These are phyloP conservation scores for Tuber brumale DNA, from an alignment of 495 filamentous ascomycete genomes.

Conservation along the genomic window DNA sequence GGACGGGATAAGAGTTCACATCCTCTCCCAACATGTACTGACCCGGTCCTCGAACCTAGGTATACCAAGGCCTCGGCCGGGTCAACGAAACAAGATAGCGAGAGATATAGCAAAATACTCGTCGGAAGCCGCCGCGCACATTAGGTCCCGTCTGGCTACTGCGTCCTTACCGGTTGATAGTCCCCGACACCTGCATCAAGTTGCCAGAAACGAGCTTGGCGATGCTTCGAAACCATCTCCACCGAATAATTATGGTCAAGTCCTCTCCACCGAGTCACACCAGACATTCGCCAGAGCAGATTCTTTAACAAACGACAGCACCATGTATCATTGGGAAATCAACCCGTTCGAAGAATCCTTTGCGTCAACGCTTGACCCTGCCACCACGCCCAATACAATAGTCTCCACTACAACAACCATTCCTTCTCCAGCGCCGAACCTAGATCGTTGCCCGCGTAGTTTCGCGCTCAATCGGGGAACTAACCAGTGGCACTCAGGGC, in stretches of 20 bases:
- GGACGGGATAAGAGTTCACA: no score
- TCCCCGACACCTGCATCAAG: constrained; percentile 26
- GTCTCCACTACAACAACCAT: constrained; percentile 84
- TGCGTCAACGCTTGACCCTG: constrained; percentile 57
- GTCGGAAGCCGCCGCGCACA: constrained; percentile 27
- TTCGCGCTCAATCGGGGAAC: constrained; percentile 74
- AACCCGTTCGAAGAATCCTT: constrained; percentile 98
- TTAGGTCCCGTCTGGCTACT: constrained; percentile 6
- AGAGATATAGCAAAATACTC: background rate
- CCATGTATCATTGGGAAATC: constrained; percentile 54
- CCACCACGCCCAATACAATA: constrained; percentile 82
- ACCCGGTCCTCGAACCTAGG: no score
- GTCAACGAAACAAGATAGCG: no score
- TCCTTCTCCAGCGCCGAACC: constrained; percentile 78
- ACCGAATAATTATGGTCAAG: constrained; percentile 25
- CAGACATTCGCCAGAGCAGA: constrained; percentile 23
- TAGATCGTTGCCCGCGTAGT: constrained; percentile 61
- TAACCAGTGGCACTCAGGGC: constrained; percentile 81
- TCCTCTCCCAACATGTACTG: no score
- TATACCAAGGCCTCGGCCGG: no score
- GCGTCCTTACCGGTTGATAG: background rate
- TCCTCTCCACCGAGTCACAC: no score
- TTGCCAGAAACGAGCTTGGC: constrained; percentile 27
- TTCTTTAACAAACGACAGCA: constrained; percentile 36
- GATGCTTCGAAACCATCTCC: constrained; percentile 23